phyloP scores from a whole-genome alignment of 305 asterid species.

The Andrographis paniculata region DNA sequence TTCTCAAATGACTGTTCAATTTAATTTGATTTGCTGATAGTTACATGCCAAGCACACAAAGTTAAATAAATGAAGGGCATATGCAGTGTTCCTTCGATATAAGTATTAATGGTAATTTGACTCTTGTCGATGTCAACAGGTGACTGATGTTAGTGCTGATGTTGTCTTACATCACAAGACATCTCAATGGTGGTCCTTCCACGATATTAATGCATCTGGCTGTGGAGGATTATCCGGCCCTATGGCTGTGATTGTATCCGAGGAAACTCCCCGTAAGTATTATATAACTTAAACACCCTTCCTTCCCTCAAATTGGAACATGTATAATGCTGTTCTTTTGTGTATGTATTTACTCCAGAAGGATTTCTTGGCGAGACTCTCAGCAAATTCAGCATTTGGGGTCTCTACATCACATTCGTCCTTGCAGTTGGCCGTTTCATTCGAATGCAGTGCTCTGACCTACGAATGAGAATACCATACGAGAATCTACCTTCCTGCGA shows the following conservation, averaged over 20 bases:
- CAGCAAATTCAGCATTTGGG: slow-evolving; percentile 99
- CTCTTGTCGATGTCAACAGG: slow-evolving; percentile 32
- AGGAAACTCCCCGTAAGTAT: slow-evolving; percentile 96
- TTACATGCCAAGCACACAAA: too few relatives aligned
- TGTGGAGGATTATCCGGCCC: slow-evolving; percentile 80
- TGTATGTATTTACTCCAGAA: too few relatives aligned
- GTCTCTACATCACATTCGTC: slow-evolving; percentile 91
- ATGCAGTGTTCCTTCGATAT: too few relatives aligned
- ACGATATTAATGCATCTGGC: slow-evolving; percentile 46
- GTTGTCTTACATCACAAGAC: slow-evolving; percentile 56
- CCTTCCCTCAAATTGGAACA: too few relatives aligned
- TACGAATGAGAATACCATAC: slow-evolving; percentile 91
- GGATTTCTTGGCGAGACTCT: slow-evolving; percentile 95
- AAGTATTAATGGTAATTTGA: too few relatives aligned
- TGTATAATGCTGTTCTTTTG: too few relatives aligned
- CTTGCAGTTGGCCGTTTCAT: slow-evolving; percentile 96
- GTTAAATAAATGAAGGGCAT: too few relatives aligned
- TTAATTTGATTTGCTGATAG: too few relatives aligned
- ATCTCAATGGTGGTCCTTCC: slow-evolving; percentile 92
- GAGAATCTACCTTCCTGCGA: slow-evolving; percentile 96
- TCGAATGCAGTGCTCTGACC: slow-evolving; percentile 88
- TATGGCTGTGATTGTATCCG: slow-evolving; percentile 90
- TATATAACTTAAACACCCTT: background rate
- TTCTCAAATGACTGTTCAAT: too few relatives aligned
- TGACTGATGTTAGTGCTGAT: slow-evolving; percentile 62